phyloP scores from a whole-genome alignment of 2,329 filamentous ascomycete species.

The Ophiosphaerella narmari region DNA sequence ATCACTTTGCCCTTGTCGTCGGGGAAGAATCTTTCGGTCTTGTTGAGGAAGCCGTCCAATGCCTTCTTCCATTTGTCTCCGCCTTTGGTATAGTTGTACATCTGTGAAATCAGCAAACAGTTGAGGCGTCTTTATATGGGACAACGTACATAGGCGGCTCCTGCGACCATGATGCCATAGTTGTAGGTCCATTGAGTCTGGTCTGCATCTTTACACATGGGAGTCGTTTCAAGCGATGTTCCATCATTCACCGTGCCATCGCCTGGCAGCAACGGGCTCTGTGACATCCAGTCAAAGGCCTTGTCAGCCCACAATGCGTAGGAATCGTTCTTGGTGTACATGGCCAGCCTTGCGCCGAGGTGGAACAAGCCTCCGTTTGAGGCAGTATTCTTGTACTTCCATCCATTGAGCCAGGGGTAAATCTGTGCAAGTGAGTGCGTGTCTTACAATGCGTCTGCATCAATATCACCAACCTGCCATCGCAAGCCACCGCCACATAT shows the following conservation, averaged over 20 bases:
- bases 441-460: too few species aligned
- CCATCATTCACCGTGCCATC: conserved; percentile 38
- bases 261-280: conserved; percentile 28
- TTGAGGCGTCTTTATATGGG: not conserved
- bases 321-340: conserved; percentile 44
- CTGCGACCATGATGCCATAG: conserved; percentile 44
- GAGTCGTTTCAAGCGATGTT: conserved; percentile 20
- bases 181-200: conserved; percentile 44
- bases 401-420: conserved; percentile 41
- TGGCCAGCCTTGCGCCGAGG: conserved; percentile 43
- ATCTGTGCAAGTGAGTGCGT: conserved; percentile 23
- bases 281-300: conserved; percentile 42
- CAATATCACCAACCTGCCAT: conserved; percentile 24
- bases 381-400: conserved; percentile 46
- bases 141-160: conserved; percentile 35
- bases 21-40: conserved; percentile 47
- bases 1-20: conserved; percentile 45
- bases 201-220: conserved; percentile 35
- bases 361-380: conserved; percentile 47
- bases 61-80: conserved; percentile 35
- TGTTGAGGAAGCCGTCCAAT: conserved; percentile 38
- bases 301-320: conserved; percentile 45
- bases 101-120: conserved; percentile 25
- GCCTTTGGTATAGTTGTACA: conserved; percentile 49
- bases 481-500: conserved; percentile 42